Conservation (phyloP, 148 eudicot species). For the Amaranthus cruentus region DNA sequence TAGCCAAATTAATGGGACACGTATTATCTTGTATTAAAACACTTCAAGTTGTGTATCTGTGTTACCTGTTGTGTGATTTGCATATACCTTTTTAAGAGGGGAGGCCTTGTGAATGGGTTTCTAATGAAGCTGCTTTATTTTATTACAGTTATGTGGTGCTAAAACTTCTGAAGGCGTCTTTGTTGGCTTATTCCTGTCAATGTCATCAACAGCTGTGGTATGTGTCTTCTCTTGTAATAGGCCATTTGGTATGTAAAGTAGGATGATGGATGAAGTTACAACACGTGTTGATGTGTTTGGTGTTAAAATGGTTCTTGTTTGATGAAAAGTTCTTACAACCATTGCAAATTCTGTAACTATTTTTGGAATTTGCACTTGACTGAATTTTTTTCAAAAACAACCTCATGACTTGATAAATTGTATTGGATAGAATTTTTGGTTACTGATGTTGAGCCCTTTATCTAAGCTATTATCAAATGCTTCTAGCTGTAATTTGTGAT, state of each 20-base stretch:
- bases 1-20: neutral
- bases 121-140: constrained; percentile 20
- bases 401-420: neutral
- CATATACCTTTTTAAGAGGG: neutral
- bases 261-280: neutral
- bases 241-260: neutral
- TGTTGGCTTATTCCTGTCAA: constrained; percentile 79
- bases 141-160: constrained; percentile 81
- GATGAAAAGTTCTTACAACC: neutral
- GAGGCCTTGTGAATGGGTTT: constrained; percentile 1
- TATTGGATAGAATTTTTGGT: neutral
- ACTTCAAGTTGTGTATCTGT: neutral
- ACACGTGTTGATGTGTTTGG: neutral
- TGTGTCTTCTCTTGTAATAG: constrained; percentile 15
- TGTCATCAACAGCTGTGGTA: constrained; percentile 98
- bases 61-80: neutral
- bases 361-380: neutral
- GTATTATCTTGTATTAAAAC: neutral
- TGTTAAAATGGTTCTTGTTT: neutral
- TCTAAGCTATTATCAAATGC: neutral
- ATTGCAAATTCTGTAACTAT: neutral
- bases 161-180: constrained; percentile 82
- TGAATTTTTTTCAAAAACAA: neutral
- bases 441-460: too few species aligned
- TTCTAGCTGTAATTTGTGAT: neutral